Evolutionary conservation across 495 filamentous ascomycete species (phyloP).

Genomic region (Cairneyella variabilis): DNA sequence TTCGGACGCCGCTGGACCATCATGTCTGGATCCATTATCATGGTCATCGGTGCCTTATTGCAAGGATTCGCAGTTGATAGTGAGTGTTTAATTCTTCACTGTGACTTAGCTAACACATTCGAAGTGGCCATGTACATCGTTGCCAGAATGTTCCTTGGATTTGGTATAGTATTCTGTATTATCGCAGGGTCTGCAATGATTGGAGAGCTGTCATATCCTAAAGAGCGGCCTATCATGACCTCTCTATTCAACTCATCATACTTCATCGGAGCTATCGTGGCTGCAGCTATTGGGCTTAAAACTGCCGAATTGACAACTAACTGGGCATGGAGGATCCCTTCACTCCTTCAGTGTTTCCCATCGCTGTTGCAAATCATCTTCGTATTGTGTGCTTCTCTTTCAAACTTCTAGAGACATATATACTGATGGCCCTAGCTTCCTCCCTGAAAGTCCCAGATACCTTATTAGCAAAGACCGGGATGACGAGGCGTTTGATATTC

Average conservation of each 20-base stretch:
- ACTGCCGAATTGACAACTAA: conserved; percentile 11
- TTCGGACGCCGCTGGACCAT: conserved; percentile 55
- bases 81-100: conserved; percentile 9
- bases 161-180: conserved; percentile 63
- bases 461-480: conserved; percentile 56
- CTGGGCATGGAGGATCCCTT: conserved; percentile 23
- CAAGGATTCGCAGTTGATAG: conserved; percentile 33
- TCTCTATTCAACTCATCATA: conserved; percentile 65
- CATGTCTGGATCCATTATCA: conserved; percentile 53
- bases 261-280: conserved; percentile 40
- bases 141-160: conserved; percentile 60
- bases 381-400: conserved; percentile 10
- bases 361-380: conserved; percentile 19
- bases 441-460: conserved; percentile 54
- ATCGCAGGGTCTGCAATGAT: conserved; percentile 61
- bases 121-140: conserved; percentile 55
- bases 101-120: background rate
- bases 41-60: conserved; percentile 54
- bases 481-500: conserved; percentile 49
- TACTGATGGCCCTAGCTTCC: conserved; percentile 9
- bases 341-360: conserved; percentile 18
- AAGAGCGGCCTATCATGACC: conserved; percentile 60
- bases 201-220: conserved; percentile 64
- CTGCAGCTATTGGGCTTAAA: conserved; percentile 15
- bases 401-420: background rate